Conservation (phyloP, 345 rosid genomes). For the Corchorus olitorius region DNA sequence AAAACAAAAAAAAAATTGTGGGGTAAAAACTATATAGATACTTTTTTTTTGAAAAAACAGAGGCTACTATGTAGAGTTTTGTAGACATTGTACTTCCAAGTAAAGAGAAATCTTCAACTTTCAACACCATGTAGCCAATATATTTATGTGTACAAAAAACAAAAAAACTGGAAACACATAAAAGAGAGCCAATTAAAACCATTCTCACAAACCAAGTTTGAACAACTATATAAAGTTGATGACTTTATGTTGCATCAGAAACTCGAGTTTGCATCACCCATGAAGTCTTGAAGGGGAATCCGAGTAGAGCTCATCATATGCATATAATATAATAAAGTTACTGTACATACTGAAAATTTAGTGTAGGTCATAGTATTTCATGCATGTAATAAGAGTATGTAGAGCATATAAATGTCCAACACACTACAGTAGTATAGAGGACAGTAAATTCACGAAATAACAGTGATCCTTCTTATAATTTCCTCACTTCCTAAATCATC, state of each 20-base stretch:
- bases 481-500: not conserved
- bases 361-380: not conserved
- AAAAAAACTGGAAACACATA: not conserved
- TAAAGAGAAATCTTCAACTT: not conserved
- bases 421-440: not conserved
- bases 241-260: conserved; percentile 47
- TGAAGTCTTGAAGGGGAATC: conserved; percentile 61
- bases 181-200: not conserved
- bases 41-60: not conserved
- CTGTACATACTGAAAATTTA: not conserved
- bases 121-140: not conserved
- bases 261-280: conserved; percentile 61
- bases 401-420: not conserved
- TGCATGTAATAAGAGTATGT: not conserved
- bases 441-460: not conserved
- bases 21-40: not conserved
- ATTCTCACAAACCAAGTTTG: not conserved
- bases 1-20: not conserved
- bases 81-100: not conserved
- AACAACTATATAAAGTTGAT: not conserved
- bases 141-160: not conserved
- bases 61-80: not conserved
- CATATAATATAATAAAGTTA: not conserved
- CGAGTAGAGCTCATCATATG: conserved; percentile 52
- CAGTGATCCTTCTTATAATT: not conserved